Base-by-base conservation (phyloP, 768 basidiomycete species). In the Suillus clintonianus region DNA sequence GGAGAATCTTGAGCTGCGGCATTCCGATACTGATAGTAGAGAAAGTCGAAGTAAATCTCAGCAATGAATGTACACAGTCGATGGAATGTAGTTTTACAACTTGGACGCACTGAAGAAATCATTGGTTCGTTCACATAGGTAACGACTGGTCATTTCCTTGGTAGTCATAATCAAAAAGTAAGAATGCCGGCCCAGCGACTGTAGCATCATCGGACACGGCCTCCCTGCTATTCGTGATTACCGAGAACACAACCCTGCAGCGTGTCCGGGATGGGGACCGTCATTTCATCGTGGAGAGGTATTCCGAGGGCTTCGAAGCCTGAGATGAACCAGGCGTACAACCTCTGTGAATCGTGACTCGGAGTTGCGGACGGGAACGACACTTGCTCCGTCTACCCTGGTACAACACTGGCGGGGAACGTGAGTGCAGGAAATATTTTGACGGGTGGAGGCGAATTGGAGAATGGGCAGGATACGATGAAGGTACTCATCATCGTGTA, bases 101-200 rank as follows among this genome's bases (percentile, higher is more conserved):
- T 37, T 36, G 15, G 15, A 27, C 37, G 9, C 36, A 56, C 22
- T 56, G 36, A 3, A 56, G 17, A 39, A 53, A 34, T n/a, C 5
- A 39, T 39, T 11, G 24, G 24, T 56, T n/a, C 7, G 22, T 22
- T 56, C 17, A 56, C 56, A 57, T 57, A 10, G 39, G 56, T 42
- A 57, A 24, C 17, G 39, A 41, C 39, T 57, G 56, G 7, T 22
- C 22, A 27, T 57, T 57, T 57, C 37, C 37, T 41, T 41, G 41
- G 11, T 57, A 41, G 24, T 76, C 74, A 58, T 73, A 82, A 34
- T 71, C 70, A 69, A 85, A 81, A 47, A 69, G 69, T 34, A 83
- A 67, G 67, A 88, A 77, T 19, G 81, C 77, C 10, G 85, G 86
- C 3, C 89, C 89, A 42, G 87, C 88, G 42, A 90, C 72, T 32